Conservation (phyloP, 2,329 filamentous ascomycete genomes). For the Fusarium metavorans region DNA sequence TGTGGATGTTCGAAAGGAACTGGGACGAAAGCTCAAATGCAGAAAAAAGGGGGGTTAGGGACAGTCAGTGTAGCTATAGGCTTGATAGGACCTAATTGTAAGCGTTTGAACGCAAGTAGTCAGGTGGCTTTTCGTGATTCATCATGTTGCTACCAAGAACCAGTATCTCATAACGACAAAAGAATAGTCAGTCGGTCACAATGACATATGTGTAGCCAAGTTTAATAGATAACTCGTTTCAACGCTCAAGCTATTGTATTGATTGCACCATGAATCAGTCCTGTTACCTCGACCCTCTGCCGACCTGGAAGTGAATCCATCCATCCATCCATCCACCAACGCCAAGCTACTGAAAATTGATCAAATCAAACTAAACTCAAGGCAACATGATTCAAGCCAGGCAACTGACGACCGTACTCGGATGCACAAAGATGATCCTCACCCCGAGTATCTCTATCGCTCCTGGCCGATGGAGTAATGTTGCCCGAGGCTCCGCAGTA, state of each 20-base stretch:
- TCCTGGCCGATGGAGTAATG: constrained; percentile 19
- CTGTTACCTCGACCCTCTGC: constrained; percentile 17
- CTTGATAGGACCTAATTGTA: constrained; percentile 10
- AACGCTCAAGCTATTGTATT: constrained; percentile 37
- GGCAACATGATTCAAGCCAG: constrained; percentile 18
- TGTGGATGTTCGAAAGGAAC: not conserved
- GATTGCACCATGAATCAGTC: constrained; percentile 29
- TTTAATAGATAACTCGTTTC: constrained; percentile 24
- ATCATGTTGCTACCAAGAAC: not conserved
- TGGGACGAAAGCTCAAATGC: not conserved
- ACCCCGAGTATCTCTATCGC: constrained; percentile 6
- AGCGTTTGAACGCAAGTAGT: constrained; percentile 6
- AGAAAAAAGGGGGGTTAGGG: not conserved
- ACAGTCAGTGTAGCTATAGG: not conserved
- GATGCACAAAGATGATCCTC: constrained; percentile 24
- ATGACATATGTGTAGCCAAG: not conserved
- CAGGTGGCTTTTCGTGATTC: not conserved
- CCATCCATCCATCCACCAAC: constrained; percentile 41
- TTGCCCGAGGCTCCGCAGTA: constrained; percentile 8
- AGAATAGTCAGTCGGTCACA: not conserved
- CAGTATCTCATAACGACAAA: not conserved
- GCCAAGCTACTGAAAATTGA: constrained; percentile 43
- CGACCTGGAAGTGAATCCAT: constrained; percentile 36
- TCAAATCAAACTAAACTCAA: constrained; percentile 27
- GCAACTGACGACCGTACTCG: constrained; percentile 16